Conservation (phyloP, 768 basidiomycete species). For the Boletus rex-veris region DNA sequence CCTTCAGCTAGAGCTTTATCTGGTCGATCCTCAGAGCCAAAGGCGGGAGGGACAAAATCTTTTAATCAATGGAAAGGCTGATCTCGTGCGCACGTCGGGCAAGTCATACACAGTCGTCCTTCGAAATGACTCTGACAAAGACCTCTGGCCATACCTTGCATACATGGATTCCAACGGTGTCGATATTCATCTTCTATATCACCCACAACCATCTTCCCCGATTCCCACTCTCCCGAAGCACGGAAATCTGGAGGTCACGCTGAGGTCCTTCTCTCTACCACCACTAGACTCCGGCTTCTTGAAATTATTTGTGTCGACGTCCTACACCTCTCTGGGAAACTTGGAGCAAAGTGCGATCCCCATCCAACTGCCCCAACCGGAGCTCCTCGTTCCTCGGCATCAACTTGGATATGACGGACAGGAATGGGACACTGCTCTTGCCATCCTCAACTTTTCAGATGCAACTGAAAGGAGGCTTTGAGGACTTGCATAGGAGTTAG, state of each 20-base stretch:
- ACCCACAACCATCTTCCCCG: conserved; percentile 38
- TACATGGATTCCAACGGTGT: conserved; percentile 59
- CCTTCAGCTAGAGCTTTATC: conserved; percentile 53
- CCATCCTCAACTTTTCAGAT: conserved; percentile 20
- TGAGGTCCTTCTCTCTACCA: conserved; percentile 41
- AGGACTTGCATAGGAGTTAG: neutral
- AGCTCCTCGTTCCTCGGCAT: conserved; percentile 2
- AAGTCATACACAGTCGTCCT: conserved; percentile 48
- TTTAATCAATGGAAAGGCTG: conserved; percentile 46
- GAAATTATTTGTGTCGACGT: conserved; percentile 56
- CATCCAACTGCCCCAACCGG: conserved; percentile 15
- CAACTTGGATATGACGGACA: conserved; percentile 15
- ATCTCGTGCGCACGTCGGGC: conserved; percentile 40
- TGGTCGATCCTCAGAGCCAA: conserved; percentile 45
- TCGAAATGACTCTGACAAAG: conserved; percentile 46
- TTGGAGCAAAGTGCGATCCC: conserved; percentile 43
- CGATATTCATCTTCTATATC: conserved; percentile 53
- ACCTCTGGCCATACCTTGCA: conserved; percentile 61
- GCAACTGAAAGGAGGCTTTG: neutral
- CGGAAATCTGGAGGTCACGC: conserved; percentile 38
- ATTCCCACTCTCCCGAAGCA: conserved; percentile 45
- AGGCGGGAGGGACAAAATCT: conserved; percentile 43
- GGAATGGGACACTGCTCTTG: conserved; percentile 32
- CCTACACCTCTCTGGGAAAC: conserved; percentile 44
- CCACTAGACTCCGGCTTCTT: conserved; percentile 48